Conservation (phyloP, 768 basidiomycete species). For the Phylloporus sp. region DNA sequence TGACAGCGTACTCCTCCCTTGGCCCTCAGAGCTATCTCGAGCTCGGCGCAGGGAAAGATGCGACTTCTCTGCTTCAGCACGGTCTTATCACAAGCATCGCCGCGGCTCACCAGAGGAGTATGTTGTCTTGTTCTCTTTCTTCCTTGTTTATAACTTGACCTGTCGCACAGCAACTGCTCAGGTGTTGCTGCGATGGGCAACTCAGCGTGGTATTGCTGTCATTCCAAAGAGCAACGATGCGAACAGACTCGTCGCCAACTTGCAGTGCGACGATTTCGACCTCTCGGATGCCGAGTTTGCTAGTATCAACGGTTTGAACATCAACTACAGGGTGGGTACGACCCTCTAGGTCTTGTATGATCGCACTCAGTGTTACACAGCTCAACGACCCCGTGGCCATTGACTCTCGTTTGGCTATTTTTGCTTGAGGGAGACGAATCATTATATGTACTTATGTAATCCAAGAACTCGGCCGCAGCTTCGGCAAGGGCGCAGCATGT, state of each 20-base stretch:
- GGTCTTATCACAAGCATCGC: slow-evolving; percentile 43
- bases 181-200: slow-evolving; percentile 75
- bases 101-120: slow-evolving; percentile 49
- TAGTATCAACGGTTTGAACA: slow-evolving; percentile 54
- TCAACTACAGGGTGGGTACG: slow-evolving; percentile 52
- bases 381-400: slow-evolving; percentile 68
- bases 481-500: slow-evolving; percentile 29
- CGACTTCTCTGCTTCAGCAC: slow-evolving; percentile 51
- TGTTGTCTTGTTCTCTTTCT: neutral
- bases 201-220: slow-evolving; percentile 66
- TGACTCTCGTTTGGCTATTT: slow-evolving; percentile 61
- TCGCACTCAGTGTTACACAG: slow-evolving; percentile 31
- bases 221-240: slow-evolving; percentile 64
- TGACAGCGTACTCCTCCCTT: slow-evolving; percentile 55
- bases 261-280: slow-evolving; percentile 43
- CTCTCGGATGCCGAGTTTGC: slow-evolving; percentile 56
- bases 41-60: slow-evolving; percentile 52
- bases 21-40: slow-evolving; percentile 59
- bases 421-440: slow-evolving; percentile 44
- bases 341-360: neutral
- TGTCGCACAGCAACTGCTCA: slow-evolving; percentile 43
- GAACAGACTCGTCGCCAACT: slow-evolving; percentile 39
- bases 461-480: no score
- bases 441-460: neutral
- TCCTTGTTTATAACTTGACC: neutral